Evolutionary conservation across 352 stramenopile species (phyloP).

Genomic region (Phytopythium sindhum): DNA sequence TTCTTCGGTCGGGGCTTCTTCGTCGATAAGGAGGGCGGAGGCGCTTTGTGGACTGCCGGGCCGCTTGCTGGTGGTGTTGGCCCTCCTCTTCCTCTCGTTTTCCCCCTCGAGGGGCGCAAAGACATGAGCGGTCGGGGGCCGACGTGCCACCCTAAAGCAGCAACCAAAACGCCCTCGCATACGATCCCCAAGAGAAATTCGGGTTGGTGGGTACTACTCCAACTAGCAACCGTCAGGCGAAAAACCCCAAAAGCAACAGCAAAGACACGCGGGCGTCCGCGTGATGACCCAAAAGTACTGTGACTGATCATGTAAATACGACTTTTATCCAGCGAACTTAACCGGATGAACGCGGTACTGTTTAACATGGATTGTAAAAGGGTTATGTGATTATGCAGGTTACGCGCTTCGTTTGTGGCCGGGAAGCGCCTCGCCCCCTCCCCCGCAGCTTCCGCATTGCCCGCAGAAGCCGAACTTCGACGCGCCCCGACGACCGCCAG

Average conservation of each 20-base stretch:
- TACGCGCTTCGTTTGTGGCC: not conserved
- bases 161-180: not conserved
- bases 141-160: not conserved
- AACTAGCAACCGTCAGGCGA: slow-evolving; percentile 3
- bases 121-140: slow-evolving; percentile 10
- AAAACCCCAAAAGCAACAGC: not conserved
- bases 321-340: not conserved
- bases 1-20: not conserved
- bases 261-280: slow-evolving; percentile 2
- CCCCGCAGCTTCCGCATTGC: not conserved
- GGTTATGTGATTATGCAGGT: not conserved
- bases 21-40: slow-evolving; percentile 1
- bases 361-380: not conserved
- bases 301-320: not conserved
- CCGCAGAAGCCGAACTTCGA: slow-evolving; percentile 5
- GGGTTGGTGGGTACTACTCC: not conserved
- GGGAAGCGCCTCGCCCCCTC: not conserved
- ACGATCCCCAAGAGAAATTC: not conserved
- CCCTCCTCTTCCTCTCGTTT: slow-evolving; percentile 2
- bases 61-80: slow-evolving; percentile 8
- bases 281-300: not conserved
- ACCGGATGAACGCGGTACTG: not conserved
- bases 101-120: slow-evolving; percentile 1
- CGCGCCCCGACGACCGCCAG: not conserved
- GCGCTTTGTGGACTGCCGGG: slow-evolving; percentile 4